Evolutionary conservation across 2,329 filamentous ascomycete species (phyloP).

Genomic region (Diatrype stigma): DNA sequence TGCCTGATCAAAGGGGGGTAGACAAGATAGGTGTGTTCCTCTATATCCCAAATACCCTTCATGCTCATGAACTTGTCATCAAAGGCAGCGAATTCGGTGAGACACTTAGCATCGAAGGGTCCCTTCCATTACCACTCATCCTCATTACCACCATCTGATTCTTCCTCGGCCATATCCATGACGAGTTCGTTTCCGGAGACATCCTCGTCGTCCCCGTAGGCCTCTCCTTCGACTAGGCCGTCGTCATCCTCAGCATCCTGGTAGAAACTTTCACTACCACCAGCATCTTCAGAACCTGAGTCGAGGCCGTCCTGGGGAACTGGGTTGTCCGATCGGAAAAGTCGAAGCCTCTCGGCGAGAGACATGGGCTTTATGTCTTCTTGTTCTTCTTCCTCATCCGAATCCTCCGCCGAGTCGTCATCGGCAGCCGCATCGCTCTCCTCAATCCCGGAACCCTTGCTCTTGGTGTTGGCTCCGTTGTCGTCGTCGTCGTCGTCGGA

Average conservation of each 20-base stretch:
- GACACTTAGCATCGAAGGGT: background rate
- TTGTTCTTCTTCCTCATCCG: conserved; percentile 5
- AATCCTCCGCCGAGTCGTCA: conserved; percentile 7
- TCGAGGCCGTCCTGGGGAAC: conserved; percentile 7
- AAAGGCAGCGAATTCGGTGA: no score
- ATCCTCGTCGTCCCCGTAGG: conserved; percentile 1
- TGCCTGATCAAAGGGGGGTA: no score
- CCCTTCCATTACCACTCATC: background rate
- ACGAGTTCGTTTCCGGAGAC: background rate
- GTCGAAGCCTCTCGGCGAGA: conserved; percentile 15
- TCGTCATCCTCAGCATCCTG: conserved; percentile 10
- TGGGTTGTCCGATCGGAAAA: conserved; percentile 14
- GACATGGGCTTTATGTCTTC: conserved; percentile 12
- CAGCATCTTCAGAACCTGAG: conserved; percentile 6
- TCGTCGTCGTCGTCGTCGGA: background rate
- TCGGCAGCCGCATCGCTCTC: conserved; percentile 9
- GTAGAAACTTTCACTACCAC: background rate
- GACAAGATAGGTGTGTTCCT: no score
- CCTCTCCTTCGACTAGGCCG: conserved; percentile 10
- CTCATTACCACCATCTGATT: conserved; percentile 8
- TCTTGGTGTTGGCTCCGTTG: background rate
- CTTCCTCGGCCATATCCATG: conserved; percentile 9
- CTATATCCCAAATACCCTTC: no score
- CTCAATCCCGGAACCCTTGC: conserved; percentile 3
- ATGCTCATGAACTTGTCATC: no score